Conservation (phyloP, 352 stramenopile species). For the Phytophthora colocasiae region DNA sequence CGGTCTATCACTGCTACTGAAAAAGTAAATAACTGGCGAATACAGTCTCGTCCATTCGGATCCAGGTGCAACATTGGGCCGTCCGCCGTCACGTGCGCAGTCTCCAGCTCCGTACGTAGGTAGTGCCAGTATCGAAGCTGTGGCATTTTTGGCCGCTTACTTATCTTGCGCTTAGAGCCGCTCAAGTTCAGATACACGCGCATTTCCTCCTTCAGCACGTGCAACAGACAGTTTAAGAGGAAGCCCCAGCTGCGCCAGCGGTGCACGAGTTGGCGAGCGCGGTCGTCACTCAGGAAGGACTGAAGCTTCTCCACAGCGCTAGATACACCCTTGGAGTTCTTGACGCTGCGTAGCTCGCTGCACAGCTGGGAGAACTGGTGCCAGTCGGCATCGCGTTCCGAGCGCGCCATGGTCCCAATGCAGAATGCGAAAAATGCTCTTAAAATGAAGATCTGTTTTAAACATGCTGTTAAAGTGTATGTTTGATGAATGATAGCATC, state of each 20-base stretch:
- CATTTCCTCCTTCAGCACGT: slow-evolving; percentile 57
- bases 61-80: slow-evolving; percentile 75
- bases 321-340: slow-evolving; percentile 42
- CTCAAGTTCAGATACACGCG: slow-evolving; percentile 43
- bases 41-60: slow-evolving; percentile 67
- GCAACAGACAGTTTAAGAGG: slow-evolving; percentile 57
- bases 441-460: not conserved
- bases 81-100: slow-evolving; percentile 52
- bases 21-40: slow-evolving; percentile 68
- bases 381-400: slow-evolving; percentile 48
- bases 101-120: slow-evolving; percentile 66
- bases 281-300: slow-evolving; percentile 60
- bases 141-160: slow-evolving; percentile 41
- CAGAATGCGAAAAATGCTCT: slow-evolving; percentile 4
- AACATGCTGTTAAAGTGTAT: slow-evolving; percentile 4
- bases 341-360: slow-evolving; percentile 53
- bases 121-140: slow-evolving; percentile 66
- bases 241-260: slow-evolving; percentile 79
- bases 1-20: slow-evolving; percentile 56
- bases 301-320: slow-evolving; percentile 48
- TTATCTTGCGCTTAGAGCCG: slow-evolving; percentile 38
- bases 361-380: slow-evolving; percentile 50
- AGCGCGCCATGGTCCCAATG: not conserved
- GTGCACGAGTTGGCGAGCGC: slow-evolving; percentile 60
- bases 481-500: not conserved